Base-by-base conservation (phyloP, 2,329 filamentous ascomycete genomes). In the Endothia cerciana region DNA sequence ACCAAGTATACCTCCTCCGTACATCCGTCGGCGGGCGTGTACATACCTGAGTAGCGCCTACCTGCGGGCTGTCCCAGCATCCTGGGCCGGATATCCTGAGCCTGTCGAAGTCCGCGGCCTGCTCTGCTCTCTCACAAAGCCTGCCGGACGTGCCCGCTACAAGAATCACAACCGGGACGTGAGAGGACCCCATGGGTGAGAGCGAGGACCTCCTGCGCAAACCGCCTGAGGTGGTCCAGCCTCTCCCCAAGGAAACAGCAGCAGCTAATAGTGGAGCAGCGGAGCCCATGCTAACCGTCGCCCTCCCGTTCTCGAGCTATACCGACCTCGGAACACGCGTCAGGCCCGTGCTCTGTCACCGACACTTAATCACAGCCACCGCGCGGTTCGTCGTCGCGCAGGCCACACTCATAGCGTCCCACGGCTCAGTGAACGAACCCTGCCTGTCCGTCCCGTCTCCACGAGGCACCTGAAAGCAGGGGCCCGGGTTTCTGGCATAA, bases 291-390 rank as follows among this genome's bases (percentile, higher is more conserved):
- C 17, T 55, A 30, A n/a, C 8, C 30, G 51, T 55, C 30, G 28
- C 51, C 28, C 51, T 55, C 19, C 51, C 7, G 17, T 36, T 19
- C 11, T 30, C 17, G 4, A 36, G 28, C 51, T 55, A 55, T 19
- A 36, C 51, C 51, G 28, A 19, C 28, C 51, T 55, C 3, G 51
- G 51, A 55, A 19, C 51, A 55, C 51, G 51, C 51, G 51, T 55
- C 30, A 22, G 19, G 30, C 30, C 28, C 25, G 15, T n/a, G n/a
- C n/a, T n/a, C n/a, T n/a, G n/a, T n/a, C 15, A 51, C 33, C 10
- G 10, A 36, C 33, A 36, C 33, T n/a, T n/a, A n/a, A n/a, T n/a
- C n/a, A n/a, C n/a, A n/a, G n/a, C n/a, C n/a, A n/a, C n/a, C n/a
- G n/a, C 33, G 33, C 33, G 33, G 33, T 7, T 36, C 33, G 33